Evolutionary conservation across 1,139 yeast species (phyloP), one percentile per base, ranked within the genome.

Genomic region (Diutina ranongensis): DNA sequence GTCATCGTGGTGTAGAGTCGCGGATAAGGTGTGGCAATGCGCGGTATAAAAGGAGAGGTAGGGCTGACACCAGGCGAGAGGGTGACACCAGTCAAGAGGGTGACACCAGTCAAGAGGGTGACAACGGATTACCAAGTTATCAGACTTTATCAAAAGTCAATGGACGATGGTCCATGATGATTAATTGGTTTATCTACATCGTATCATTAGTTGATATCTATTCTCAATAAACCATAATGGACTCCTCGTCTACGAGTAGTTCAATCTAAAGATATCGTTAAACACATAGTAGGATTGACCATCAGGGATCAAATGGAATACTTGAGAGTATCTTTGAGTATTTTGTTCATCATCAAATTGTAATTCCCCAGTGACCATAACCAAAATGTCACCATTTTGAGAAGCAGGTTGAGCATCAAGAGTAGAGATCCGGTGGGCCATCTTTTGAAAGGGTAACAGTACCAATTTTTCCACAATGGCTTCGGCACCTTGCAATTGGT

Each of bases 341-440:
- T 87, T 87, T 61, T 81, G 84, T 69, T 92, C 97, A 52, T 89
- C 97, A 62, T 92, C 99, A 57, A 83, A 77, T 55, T 88, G 67
- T 55, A 92, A 76, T 65, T 87, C 96, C 53, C 99, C 99, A 47
- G 99, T 92, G 56, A 92, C 97, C 95, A 92, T 83, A 49, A 89
- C 97, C 58, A 92, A 74, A 49, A 92, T 95, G 61, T 89, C 97
- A 51, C 97, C 97, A 56, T 72, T 77, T 50, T 95, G 86, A 50
- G 95, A 83, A 38, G 94, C 96, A 45, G 98, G 98, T 71, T 92
- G 99, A 45, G 97, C 98, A 61, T 92, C 98, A 59, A 92, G 76
- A 45, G 98, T 89, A 48, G 94, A 80, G 60, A 92, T 83, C 68
- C 94, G 77, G 72, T 92, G 99, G 45, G 78, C 82, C 50, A 94